These are phyloP conservation scores for Salix dunnii DNA, from an alignment of 345 rosid species.

Conservation along the genomic window DNA sequence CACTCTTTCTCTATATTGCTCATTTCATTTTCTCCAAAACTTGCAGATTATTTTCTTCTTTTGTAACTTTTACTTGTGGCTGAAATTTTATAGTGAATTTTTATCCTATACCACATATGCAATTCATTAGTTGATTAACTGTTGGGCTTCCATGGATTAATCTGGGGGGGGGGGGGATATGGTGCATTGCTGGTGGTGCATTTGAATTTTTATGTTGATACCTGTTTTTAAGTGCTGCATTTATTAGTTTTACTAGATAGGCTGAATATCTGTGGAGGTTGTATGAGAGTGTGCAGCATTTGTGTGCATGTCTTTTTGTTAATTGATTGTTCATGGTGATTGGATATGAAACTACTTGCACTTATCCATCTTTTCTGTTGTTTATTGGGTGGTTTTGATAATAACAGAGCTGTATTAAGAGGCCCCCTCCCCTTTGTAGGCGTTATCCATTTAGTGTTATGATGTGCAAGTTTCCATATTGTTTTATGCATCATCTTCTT, in stretches of 20 bases:
- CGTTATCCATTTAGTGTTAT: background rate
- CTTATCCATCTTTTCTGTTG: background rate
- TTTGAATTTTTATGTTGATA: background rate
- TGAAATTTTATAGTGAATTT: background rate
- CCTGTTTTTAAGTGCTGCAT: background rate
- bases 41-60: background rate
- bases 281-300: background rate
- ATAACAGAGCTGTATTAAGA: background rate
- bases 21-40: background rate
- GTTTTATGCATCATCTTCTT: background rate
- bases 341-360: background rate
- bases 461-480: background rate
- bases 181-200: background rate
- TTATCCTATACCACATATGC: background rate
- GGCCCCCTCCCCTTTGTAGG: background rate
- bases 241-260: background rate
- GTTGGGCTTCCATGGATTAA: background rate
- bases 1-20: constrained; percentile 1
- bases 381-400: constrained; percentile 3
- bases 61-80: background rate
- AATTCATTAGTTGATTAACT: background rate
- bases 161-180: background rate
- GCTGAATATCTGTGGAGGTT: background rate
- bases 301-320: background rate
- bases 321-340: background rate